Evolutionary conservation across 2,329 filamentous ascomycete species (phyloP), one percentile per base, ranked within the genome.

Genomic region (Fusarium beomiforme): DNA sequence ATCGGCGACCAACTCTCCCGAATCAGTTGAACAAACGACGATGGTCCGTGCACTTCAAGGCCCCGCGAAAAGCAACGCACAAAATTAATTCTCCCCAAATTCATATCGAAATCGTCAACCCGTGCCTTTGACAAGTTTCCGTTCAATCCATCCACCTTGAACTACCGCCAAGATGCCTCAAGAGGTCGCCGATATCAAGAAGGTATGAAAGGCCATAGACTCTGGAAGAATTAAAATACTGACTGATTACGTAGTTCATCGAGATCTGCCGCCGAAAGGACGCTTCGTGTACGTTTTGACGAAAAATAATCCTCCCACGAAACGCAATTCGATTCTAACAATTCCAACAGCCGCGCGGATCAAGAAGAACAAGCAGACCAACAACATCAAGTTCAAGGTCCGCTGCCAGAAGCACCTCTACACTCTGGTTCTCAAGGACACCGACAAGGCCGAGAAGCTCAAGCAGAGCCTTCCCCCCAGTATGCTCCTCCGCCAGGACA

Each of bases 361-460:
- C 89, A 95, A 98, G 94, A 96, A 97, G 90, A 97, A 92, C 91
- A 92, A 91, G 86, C 91, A 92, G 87, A 87, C 88, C 82, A 90
- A 92, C 84, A 92, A 95, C 89, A 95, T 96, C 92, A 99, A 99
- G 93, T 98, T 99, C 94, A 99, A 99, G 94, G 95, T 99, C 90
- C 94, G 96, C 86, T 98, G 96, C 92, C 89, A 93, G 84, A 91
- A 91, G 82, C 91, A 96, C 89, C 89, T 99, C 79, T 99, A 99
- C 93, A 98, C 96, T 79, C 92, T 99, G 80, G 93, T 97, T 84
- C 92, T 99, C 81, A 98, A 97, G 91, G 96, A 99, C 88, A 90
- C 91, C 82, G 96, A 98, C 84, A 98, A 98, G 93, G 97, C 95
- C 86, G 96, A 98, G 89, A 99, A 99, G 93, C 92, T 99, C 79